Base-by-base conservation (phyloP, 257 asterid genomes). In the Nicotiana undulata region DNA sequence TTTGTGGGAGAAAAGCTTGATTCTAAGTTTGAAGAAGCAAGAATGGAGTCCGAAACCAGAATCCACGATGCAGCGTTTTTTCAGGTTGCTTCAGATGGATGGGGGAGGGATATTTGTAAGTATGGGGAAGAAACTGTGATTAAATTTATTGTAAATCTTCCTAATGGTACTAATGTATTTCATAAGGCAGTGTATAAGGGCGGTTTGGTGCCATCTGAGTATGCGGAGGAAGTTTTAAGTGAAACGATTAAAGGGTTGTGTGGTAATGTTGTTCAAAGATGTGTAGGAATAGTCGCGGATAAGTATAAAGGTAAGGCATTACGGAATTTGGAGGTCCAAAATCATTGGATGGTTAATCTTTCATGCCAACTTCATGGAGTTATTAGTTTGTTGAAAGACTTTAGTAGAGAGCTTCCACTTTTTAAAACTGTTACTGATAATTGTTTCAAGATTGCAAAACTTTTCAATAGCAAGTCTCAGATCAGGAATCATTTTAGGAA, bases 291-390 rank as follows among this genome's bases (percentile, higher is more conserved):
- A 22, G 90, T 94, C 85, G 84, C 93, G 63, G 97, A 94, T 80
- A 94, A 90, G 90, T 94, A 65, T 58, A 94, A 94, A 84, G 81
- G 90, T 22, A 91, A 89, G 80, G 96, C 94, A 64, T 79, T 94
- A 90, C 84, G 86, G 86, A 90, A 86, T 87, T 86, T 94, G 82
- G 97, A 94, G 80, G 60, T 84, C 76, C 90, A 86, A 80, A 85
- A 90, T 85, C 90, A 85, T 65, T 94, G 98, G 98, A 94, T 94
- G 98, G 90, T 94, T 5, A 94, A 92, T 83, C 78, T 94, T 81
- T 86, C 93, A 58, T 94, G 98, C 80, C 95, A 88, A 87, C 83
- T 89, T 84, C 94, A 91, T 77, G 97, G 92, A 65, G 84, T 94
- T 80, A 61, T 85, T 80, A 90, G 96, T 86, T 87, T 94, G 83